Conservation (phyloP, 2,329 filamentous ascomycete genomes). For the Penicillium freii region DNA sequence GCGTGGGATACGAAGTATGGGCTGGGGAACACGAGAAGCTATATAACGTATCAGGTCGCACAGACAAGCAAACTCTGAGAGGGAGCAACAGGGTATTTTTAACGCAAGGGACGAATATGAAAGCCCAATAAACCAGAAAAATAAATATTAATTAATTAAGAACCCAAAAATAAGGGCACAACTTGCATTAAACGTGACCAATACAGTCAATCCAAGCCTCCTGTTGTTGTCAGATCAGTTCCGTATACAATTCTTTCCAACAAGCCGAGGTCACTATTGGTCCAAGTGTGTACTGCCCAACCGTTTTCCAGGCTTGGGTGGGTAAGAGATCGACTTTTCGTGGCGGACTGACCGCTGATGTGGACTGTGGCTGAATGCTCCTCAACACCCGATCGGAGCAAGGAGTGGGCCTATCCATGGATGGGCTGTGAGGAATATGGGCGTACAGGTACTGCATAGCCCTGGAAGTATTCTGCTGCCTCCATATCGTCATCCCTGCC, state of each 20-base stretch:
- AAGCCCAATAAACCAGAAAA: background rate
- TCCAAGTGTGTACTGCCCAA: slow-evolving; percentile 6
- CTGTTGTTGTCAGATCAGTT: slow-evolving; percentile 17
- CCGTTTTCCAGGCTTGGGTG: background rate
- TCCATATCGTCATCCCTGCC: slow-evolving; percentile 1
- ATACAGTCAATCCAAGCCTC: slow-evolving; percentile 6
- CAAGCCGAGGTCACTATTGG: slow-evolving; percentile 5
- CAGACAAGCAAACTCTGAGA: slow-evolving; percentile 15
- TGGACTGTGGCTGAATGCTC: slow-evolving; percentile 17
- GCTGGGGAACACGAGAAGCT: slow-evolving; percentile 9
- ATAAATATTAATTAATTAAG: background rate
- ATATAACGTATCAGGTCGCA: slow-evolving; percentile 18
- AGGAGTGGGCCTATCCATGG: slow-evolving; percentile 16
- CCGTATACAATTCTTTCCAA: background rate
- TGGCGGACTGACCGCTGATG: slow-evolving; percentile 15
- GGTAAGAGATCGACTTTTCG: background rate
- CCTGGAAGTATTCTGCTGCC: background rate
- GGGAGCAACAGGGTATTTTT: slow-evolving; percentile 5
- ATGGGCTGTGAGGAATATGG: background rate
- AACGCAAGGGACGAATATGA: slow-evolving; percentile 19
- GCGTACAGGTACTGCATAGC: background rate
- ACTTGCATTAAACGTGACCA: slow-evolving; percentile 8
- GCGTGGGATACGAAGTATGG: background rate
- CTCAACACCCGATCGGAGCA: slow-evolving; percentile 10
- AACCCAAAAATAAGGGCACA: background rate